Evolutionary conservation across 257 asterid species (phyloP), one percentile per base, ranked within the genome.

Genomic region (Ajuga chamaepitys): DNA sequence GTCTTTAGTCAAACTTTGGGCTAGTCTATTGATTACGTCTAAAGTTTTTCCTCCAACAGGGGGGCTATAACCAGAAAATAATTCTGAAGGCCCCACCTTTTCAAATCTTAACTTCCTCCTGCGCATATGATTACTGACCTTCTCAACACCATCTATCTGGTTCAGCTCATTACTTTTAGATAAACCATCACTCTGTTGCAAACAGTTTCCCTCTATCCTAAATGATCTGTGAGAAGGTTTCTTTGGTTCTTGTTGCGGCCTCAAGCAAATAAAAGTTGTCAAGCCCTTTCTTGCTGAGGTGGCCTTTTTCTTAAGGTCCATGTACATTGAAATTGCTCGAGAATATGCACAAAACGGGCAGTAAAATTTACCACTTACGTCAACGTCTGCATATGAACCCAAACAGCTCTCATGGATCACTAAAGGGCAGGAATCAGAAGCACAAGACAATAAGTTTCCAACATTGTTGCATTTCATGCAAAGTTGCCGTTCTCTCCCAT

Each of bases 331-430:
- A 50, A 91, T 67, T 59, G 98, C 83, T 56, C 48, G 85, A 66
- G 87, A 80, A 72, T 83, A 86, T 60, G 88, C 82, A 81, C 98
- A 91, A 75, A 88, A 88, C 2, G 91, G 96, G 79, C 97, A 84
- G 71, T 70, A 81, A 67, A 86, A 88, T 50, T 68, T 64, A 52
- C 80, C 93, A 17, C 40, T 59, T 56, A 71, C 47, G 66, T 79
- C 80, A 71, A 83, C 81, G 67, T 60, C 68, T 32, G 70, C 70
- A 34, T 74, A 79, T 47, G 87, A 77, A 65, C 69, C 81, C 83
- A 86, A 80, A 74, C 98, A 91, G 60, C 72, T 78, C 61, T 76
- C 74, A 50, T 86, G 95, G 66, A 88, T 80, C 73, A 71, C 76
- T 42, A 81, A 34, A 5, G 79, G 70, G 58, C 96, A 88, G 34